Percentiles rank a stretch among this genome's conserved stretches.
Conservation (phyloP, 2,329 filamentous ascomycete species). For the Septoria petroselini region DNA sequence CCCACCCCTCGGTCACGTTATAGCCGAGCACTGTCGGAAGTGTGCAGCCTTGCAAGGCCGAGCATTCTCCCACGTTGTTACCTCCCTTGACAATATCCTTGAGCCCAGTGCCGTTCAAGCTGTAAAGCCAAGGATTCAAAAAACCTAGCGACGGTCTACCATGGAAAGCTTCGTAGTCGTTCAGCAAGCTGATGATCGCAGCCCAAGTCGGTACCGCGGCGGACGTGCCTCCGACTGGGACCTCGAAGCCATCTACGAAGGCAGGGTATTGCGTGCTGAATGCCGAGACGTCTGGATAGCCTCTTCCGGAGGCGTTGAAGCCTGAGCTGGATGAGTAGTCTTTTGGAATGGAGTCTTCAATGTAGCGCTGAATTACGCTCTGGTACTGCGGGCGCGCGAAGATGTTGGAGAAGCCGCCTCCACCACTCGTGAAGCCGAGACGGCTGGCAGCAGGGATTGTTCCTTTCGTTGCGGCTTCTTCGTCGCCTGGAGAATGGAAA, state of each 20-base stretch:
- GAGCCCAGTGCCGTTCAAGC: conserved; percentile 45
- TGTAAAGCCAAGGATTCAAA: conserved; percentile 60
- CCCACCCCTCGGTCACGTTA: conserved; percentile 23
- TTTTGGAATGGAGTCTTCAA: conserved; percentile 42
- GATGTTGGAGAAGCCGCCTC: conserved; percentile 45
- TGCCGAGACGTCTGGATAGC: conserved; percentile 46
- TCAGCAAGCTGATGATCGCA: conserved; percentile 58
- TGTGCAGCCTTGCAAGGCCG: conserved; percentile 16
- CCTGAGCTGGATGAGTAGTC: conserved; percentile 39
- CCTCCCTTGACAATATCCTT: conserved; percentile 48
- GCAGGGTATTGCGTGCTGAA: conserved; percentile 43
- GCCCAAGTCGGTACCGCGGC: conserved; percentile 58
- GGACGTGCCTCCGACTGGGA: conserved; percentile 42
- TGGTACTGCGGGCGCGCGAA: conserved; percentile 46
- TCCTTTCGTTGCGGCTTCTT: conserved; percentile 25
- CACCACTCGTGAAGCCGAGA: conserved; percentile 27
- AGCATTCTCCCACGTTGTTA: conserved; percentile 27
- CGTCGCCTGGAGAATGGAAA: conserved; percentile 12
- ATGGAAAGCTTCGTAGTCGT: conserved; percentile 55
- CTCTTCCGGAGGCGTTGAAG: conserved; percentile 44
- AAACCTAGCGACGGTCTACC: conserved; percentile 48
- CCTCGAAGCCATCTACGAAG: conserved; percentile 39
- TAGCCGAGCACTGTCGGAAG: conserved; percentile 17
- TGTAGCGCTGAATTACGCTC: conserved; percentile 39
- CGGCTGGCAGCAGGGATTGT: conserved; percentile 20